Evolutionary conservation across 1,284 basidiomycete genomes (phyloP).

Genomic region (Crepidotus sp.): DNA sequence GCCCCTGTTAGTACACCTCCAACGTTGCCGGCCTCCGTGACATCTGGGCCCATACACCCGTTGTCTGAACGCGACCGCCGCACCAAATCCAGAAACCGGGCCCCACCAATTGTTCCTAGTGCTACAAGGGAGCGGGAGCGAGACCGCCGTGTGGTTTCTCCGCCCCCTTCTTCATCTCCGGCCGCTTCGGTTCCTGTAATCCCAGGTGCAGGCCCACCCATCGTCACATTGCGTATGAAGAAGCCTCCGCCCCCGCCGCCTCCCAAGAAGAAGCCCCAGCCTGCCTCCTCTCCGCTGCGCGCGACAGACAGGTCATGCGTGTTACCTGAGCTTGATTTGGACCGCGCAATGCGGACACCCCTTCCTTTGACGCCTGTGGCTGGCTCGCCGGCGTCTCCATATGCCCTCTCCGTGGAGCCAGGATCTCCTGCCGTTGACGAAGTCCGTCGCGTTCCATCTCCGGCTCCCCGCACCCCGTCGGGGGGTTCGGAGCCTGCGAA

Average conservation of each 20-base stretch:
- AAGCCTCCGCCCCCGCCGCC: conserved; percentile 16
- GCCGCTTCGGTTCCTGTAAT: neutral
- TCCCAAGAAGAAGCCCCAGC: conserved; percentile 13
- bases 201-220: conserved; percentile 10
- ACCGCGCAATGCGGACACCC: conserved; percentile 26
- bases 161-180: neutral
- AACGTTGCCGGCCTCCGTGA: neutral
- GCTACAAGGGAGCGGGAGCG: conserved; percentile 10
- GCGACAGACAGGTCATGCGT: neutral
- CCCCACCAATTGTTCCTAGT: conserved; percentile 18
- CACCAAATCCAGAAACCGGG: conserved; percentile 1
- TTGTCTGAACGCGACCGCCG: conserved; percentile 11
- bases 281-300: conserved; percentile 12
- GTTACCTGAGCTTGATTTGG: conserved; percentile 14
- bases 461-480: conserved; percentile 1
- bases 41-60: conserved; percentile 13
- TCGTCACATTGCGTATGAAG: conserved; percentile 15
- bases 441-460: neutral
- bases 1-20: neutral
- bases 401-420: conserved; percentile 1
- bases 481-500: neutral
- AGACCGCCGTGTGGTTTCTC: conserved; percentile 8
- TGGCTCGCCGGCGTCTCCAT: conserved; percentile 14
- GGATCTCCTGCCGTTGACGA: neutral
- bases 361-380: conserved; percentile 28